These are phyloP conservation scores for Euclidium syriacum DNA, from an alignment of 345 rosid genomes.

Conservation along the genomic window DNA sequence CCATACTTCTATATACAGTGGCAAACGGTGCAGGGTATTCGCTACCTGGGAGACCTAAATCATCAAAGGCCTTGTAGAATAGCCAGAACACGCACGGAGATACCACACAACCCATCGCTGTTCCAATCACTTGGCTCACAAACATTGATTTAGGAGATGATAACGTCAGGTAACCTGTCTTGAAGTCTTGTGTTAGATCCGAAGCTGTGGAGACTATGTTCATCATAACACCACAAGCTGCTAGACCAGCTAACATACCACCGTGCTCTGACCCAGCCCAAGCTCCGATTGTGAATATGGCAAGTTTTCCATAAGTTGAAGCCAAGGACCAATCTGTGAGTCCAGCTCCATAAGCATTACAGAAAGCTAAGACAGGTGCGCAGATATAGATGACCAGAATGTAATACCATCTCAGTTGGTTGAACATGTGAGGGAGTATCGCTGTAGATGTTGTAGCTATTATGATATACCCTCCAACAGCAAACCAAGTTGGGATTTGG, in stretches of 20 bases:
- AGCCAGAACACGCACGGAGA: conserved; percentile 82
- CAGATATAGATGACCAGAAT: conserved; percentile 57
- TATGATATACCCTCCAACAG: conserved; percentile 44
- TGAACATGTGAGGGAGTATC: conserved; percentile 56
- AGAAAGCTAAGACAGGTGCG: conserved; percentile 70
- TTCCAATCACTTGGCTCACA: conserved; percentile 71
- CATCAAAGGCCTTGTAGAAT: conserved; percentile 63
- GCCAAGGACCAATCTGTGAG: conserved; percentile 89
- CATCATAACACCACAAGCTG: conserved; percentile 93
- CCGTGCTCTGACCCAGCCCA: conserved; percentile 68
- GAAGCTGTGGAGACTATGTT: conserved; percentile 83
- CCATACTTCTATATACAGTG: conserved; percentile 49
- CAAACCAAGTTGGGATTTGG: conserved; percentile 71
- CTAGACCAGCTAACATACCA: conserved; percentile 73
- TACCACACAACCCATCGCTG: conserved; percentile 77
- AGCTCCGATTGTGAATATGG: conserved; percentile 64
- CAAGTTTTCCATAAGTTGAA: conserved; percentile 77
- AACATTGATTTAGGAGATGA: conserved; percentile 79
- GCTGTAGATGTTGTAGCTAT: conserved; percentile 49
- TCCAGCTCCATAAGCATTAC: conserved; percentile 84
- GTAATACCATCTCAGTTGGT: conserved; percentile 62
- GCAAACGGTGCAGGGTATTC: conserved; percentile 69
- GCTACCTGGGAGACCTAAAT: conserved; percentile 45
- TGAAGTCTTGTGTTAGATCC: conserved; percentile 79
- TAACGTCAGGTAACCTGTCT: conserved; percentile 81